phyloP scores from a whole-genome alignment of 1,139 yeast genomes.

The Geotrichum carabidarum region DNA sequence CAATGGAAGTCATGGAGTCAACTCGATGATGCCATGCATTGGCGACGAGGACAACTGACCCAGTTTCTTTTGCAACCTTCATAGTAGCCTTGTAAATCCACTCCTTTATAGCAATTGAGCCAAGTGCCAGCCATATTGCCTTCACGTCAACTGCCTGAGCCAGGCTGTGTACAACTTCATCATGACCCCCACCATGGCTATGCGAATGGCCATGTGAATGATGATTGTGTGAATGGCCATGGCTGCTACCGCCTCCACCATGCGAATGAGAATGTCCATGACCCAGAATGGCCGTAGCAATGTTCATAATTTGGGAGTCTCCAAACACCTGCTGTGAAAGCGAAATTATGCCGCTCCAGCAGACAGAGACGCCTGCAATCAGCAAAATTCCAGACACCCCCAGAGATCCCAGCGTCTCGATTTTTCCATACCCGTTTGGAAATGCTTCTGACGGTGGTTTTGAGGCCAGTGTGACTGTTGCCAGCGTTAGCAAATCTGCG shows the following conservation, averaged over 20 bases:
- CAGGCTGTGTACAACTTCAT: slow-evolving; percentile 34
- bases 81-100: slow-evolving; percentile 78
- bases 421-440: slow-evolving; percentile 89
- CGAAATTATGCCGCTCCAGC: slow-evolving; percentile 75
- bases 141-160: slow-evolving; percentile 49
- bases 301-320: slow-evolving; percentile 43
- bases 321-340: slow-evolving; percentile 47
- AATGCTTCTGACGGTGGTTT: slow-evolving; percentile 59
- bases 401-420: slow-evolving; percentile 86
- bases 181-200: background rate
- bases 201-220: slow-evolving; percentile 41
- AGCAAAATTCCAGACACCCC: slow-evolving; percentile 78
- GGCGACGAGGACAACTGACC: slow-evolving; percentile 86
- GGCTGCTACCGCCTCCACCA: slow-evolving; percentile 31
- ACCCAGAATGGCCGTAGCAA: slow-evolving; percentile 30
- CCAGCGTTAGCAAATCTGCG: slow-evolving; percentile 81
- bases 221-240: slow-evolving; percentile 41
- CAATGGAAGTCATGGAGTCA: slow-evolving; percentile 88
- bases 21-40: slow-evolving; percentile 99
- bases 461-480: slow-evolving; percentile 76
- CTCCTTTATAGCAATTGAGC: slow-evolving; percentile 79
- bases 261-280: slow-evolving; percentile 49
- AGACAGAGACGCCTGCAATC: slow-evolving; percentile 86
- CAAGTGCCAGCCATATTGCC: slow-evolving; percentile 95
- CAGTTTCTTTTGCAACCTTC: slow-evolving; percentile 66